phyloP scores from a whole-genome alignment of 2,329 filamentous ascomycete genomes.

The Colletotrichum aenigma region DNA sequence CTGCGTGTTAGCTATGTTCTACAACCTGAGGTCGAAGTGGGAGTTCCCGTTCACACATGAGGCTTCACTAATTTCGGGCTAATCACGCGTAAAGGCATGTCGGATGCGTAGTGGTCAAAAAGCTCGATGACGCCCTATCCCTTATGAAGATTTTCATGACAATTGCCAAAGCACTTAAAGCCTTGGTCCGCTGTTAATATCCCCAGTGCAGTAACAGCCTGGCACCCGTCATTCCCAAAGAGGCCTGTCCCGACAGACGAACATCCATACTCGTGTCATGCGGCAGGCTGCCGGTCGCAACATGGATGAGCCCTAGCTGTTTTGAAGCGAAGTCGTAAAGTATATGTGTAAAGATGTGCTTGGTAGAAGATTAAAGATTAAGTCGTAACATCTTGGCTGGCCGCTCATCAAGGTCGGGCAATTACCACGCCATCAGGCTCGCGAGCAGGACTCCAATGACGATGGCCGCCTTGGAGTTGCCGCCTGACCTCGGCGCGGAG shows the following conservation, averaged over 20 bases:
- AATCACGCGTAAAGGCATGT: not conserved
- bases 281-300: not conserved
- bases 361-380: not conserved
- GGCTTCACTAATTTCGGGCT: not conserved
- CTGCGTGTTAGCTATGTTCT: not conserved
- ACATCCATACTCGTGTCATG: not conserved
- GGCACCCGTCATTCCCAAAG: not conserved
- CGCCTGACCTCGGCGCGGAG: not conserved
- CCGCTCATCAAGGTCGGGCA: not conserved
- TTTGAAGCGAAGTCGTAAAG: not conserved
- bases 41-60: accelerated
- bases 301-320: not conserved
- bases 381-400: not conserved
- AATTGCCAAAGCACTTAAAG: not conserved
- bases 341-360: not conserved
- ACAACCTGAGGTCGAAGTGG: not conserved
- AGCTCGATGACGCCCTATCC: not conserved
- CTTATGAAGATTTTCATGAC: not conserved
- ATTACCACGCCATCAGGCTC: conserved; percentile 5
- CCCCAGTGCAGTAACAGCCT: not conserved
- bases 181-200: not conserved
- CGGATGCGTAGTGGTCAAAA: not conserved
- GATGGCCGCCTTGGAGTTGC: conserved; percentile 10
- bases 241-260: not conserved
- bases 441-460: conserved; percentile 3